A percentile compares a stretch with the other conserved stretches of the same genome.
Conservation (phyloP, 1,284 basidiomycete genomes). For the Ganoderma boninense region DNA sequence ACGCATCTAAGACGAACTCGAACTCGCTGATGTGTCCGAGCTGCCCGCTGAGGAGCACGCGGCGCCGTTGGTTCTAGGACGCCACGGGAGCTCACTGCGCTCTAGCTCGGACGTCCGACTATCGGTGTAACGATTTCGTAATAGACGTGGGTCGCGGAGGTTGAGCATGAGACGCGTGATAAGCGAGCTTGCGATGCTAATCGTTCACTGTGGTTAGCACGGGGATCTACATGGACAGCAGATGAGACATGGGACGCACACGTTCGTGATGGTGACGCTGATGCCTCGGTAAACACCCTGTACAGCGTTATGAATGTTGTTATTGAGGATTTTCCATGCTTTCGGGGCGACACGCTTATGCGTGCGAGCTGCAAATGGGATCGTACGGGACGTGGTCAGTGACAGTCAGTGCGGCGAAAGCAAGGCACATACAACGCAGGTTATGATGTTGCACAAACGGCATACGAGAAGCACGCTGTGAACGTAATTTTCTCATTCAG, state of each 20-base stretch:
- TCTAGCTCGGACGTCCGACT: not conserved
- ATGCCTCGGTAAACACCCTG: not conserved
- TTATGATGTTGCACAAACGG: constrained; percentile 5
- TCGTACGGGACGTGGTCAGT: too few relatives aligned
- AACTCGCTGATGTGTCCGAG: not conserved
- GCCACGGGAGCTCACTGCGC: not conserved
- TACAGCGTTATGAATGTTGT: not conserved
- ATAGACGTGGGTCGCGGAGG: constrained; percentile 5
- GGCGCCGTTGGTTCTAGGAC: not conserved
- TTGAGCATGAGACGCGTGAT: constrained; percentile 13
- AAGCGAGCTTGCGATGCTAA: constrained; percentile 2
- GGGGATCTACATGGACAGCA: too few relatives aligned
- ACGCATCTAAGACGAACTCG: too few relatives aligned
- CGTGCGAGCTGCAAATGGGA: not conserved
- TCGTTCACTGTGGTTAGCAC: not conserved
- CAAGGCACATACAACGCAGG: not conserved
- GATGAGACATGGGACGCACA: not conserved
- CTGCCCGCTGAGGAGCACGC: not conserved
- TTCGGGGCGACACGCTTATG: not conserved
- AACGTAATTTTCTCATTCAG: too few relatives aligned
- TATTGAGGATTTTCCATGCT: not conserved
- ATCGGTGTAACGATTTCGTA: not conserved
- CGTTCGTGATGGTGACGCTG: constrained; percentile 12
- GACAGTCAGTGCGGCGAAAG: not conserved
- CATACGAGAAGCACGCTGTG: not conserved